phyloP scores from a whole-genome alignment of 2,329 filamentous ascomycete genomes.

The Trematosphaeria pertusa region DNA sequence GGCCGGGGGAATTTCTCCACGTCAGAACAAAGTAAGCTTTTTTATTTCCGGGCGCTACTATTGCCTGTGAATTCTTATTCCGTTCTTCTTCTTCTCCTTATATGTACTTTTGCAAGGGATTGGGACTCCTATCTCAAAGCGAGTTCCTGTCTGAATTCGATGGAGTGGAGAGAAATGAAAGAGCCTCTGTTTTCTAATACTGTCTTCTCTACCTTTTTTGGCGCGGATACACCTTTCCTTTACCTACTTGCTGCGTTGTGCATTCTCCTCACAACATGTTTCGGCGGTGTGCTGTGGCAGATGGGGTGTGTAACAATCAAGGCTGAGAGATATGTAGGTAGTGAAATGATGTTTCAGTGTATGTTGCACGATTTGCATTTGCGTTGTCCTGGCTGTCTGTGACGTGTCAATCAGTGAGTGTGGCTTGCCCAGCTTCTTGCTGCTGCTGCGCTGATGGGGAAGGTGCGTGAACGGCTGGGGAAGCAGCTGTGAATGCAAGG shows the following conservation, averaged over 20 bases:
- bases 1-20: conserved; percentile 24
- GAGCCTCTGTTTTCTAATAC: conserved; percentile 10
- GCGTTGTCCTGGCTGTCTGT: too few species aligned
- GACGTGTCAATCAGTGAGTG: too few species aligned
- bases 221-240: conserved; percentile 10
- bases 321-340: background rate
- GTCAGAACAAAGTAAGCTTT: conserved; percentile 18
- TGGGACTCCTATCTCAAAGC: too few species aligned
- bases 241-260: too few species aligned
- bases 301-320: background rate
- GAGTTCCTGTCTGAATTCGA: too few species aligned
- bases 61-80: background rate
- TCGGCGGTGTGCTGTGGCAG: background rate
- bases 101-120: too few species aligned
- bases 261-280: too few species aligned
- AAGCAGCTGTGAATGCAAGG: too few species aligned
- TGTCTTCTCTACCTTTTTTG: conserved; percentile 1
- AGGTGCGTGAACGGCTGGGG: background rate
- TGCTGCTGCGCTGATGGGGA: background rate
- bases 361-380: background rate
- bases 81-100: background rate
- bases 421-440: too few species aligned
- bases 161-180: too few species aligned
- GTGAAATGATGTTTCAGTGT: background rate
- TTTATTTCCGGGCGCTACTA: conserved; percentile 7